Evolutionary conservation across 169 alveolate species (phyloP).

Genomic region (Eimeria acervulina): DNA sequence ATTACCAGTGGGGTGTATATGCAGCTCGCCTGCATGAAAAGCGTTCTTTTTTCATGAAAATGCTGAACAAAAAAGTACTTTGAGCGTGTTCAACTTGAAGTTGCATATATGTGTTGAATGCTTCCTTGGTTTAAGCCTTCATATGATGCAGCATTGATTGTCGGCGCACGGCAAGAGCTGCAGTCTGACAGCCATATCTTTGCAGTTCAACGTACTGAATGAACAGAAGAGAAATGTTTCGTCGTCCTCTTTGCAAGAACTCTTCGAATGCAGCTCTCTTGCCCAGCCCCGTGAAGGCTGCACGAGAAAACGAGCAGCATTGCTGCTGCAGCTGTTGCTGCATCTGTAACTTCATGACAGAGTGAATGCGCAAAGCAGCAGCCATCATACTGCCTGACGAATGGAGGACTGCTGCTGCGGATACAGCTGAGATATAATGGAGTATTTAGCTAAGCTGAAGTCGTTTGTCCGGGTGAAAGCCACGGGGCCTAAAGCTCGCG

Average conservation of each 20-base stretch:
- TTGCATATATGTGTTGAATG: not conserved
- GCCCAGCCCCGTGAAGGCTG: not conserved
- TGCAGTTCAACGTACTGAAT: not conserved
- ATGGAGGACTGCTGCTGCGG: not conserved
- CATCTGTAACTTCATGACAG: not conserved
- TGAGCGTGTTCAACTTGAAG: not conserved
- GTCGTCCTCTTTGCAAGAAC: not conserved
- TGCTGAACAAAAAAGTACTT: not conserved
- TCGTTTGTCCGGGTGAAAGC: not conserved
- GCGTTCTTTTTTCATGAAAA: not conserved
- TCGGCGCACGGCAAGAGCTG: not conserved
- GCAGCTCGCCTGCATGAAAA: not conserved
- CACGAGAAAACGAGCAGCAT: not conserved
- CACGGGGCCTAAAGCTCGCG: not conserved
- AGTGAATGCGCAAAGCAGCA: not conserved
- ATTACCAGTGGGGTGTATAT: not conserved
- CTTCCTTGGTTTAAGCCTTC: not conserved
- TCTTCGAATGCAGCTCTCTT: not conserved
- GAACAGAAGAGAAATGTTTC: not conserved
- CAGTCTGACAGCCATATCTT: not conserved
- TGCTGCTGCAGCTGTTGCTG: not conserved
- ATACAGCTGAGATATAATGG: not conserved
- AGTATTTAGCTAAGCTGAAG: not conserved
- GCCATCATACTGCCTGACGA: not conserved
- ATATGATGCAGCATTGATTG: not conserved